Percentiles rank a stretch among this genome's conserved stretches.
phyloP scores from a whole-genome alignment of 1,284 basidiomycete species.

The Malassezia sympodialis region DNA sequence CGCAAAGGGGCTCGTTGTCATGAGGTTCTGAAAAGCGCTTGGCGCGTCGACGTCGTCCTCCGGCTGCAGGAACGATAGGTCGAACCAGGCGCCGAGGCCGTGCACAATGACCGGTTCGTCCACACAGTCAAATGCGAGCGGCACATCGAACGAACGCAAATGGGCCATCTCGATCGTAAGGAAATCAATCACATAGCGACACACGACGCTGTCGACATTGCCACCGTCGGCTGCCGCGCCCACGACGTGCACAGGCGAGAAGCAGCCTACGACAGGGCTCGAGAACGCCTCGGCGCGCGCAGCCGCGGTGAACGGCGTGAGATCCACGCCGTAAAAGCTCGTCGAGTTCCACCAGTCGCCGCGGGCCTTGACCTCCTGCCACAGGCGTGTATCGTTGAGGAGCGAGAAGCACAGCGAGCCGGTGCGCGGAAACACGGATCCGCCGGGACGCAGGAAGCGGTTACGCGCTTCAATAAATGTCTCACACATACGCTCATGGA shows the following conservation, averaged over 20 bases:
- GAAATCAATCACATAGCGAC: constrained; percentile 35
- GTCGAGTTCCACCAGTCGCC: constrained; percentile 15
- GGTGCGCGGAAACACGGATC: constrained; percentile 50
- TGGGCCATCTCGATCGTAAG: constrained; percentile 25
- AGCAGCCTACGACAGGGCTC: constrained; percentile 39
- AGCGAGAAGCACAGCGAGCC: constrained; percentile 52
- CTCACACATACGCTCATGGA: constrained; percentile 54
- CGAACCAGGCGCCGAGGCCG: constrained; percentile 43
- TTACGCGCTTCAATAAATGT: constrained; percentile 52
- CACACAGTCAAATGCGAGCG: constrained; percentile 28
- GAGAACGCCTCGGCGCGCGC: constrained; percentile 36
- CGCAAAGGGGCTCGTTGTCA: constrained; percentile 40
- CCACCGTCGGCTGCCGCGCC: constrained; percentile 23
- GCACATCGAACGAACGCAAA: constrained; percentile 34
- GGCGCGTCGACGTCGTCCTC: constrained; percentile 18
- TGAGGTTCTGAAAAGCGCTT: constrained; percentile 3
- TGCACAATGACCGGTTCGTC: constrained; percentile 30
- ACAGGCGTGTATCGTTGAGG: constrained; percentile 52
- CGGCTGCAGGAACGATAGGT: constrained; percentile 28
- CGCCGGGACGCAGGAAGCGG: constrained; percentile 50
- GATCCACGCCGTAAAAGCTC: constrained; percentile 44
- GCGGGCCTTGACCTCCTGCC: constrained; percentile 44
- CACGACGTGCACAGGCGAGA: constrained; percentile 26
- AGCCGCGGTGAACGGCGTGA: constrained; percentile 29
- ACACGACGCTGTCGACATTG: constrained; percentile 10